These are phyloP conservation scores for Leccinum fallax DNA, from an alignment of 1,284 basidiomycete genomes.

Conservation along the genomic window DNA sequence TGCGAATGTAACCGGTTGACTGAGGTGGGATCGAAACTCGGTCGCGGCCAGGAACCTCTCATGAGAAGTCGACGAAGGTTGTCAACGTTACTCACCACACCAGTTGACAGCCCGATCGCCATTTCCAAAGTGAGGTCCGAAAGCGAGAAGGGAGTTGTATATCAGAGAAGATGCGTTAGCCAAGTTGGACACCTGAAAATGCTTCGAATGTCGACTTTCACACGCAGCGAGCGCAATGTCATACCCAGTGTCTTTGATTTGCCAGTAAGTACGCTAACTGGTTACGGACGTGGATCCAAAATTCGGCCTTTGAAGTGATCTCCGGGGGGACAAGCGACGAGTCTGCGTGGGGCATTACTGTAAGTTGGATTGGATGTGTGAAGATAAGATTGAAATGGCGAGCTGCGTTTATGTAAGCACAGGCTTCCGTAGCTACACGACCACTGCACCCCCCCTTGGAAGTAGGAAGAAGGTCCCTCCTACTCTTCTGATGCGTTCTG, in stretches of 20 bases:
- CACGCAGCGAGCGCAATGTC: constrained; percentile 5
- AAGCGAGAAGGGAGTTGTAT: constrained; percentile 74
- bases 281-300: constrained; percentile 74
- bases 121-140: constrained; percentile 65
- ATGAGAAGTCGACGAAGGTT: background rate
- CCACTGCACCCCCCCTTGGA: background rate
- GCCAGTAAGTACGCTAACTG: constrained; percentile 67
- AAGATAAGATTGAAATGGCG: background rate
- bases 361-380: background rate
- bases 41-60: background rate
- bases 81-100: constrained; percentile 65
- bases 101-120: constrained; percentile 78
- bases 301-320: constrained; percentile 68
- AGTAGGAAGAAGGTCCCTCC: background rate
- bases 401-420: constrained; percentile 22
- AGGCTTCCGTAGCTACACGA: background rate
- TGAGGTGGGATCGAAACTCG: background rate
- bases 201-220: constrained; percentile 1
- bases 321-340: constrained; percentile 68
- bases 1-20: background rate
- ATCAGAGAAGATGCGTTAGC: constrained; percentile 81
- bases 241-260: constrained; percentile 77
- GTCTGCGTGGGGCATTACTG: constrained; percentile 82
- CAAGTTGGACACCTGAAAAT: constrained; percentile 75
- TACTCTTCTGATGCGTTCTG: constrained; percentile 21